Percentiles rank a stretch among this genome's conserved stretches.
Evolutionary conservation across 2,329 filamentous ascomycete genomes (phyloP).

Genomic region (Cladosporium sp.): DNA sequence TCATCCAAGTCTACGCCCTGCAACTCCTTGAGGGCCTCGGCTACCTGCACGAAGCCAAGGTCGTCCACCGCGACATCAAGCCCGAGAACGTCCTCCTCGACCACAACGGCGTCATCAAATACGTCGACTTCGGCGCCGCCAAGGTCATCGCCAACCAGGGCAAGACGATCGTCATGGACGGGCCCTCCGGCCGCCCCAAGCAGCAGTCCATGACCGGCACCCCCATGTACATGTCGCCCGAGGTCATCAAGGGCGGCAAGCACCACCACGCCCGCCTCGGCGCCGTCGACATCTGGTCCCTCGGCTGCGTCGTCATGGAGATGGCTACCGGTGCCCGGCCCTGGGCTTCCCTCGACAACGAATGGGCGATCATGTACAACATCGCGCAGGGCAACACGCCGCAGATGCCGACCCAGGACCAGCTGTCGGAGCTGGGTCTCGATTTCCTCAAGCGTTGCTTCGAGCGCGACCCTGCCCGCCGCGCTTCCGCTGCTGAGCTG

Average conservation of each 20-base stretch:
- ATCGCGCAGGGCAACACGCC: conserved; percentile 95
- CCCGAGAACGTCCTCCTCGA: conserved; percentile 95
- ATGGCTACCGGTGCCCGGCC: conserved; percentile 94
- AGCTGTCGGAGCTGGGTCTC: conserved; percentile 75
- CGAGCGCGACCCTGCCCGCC: conserved; percentile 68
- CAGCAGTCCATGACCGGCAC: conserved; percentile 96
- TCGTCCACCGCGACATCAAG: conserved; percentile 96
- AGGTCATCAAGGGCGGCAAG: conserved; percentile 92
- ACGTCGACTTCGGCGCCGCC: conserved; percentile 95
- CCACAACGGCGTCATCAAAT: conserved; percentile 97
- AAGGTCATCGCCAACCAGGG: conserved; percentile 95
- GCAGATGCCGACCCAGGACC: conserved; percentile 71
- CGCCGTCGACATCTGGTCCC: conserved; percentile 89
- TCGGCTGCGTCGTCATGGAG: conserved; percentile 93
- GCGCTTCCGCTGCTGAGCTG: conserved; percentile 78
- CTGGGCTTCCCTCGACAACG: conserved; percentile 94
- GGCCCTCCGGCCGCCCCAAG: conserved; percentile 29
- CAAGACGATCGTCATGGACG: conserved; percentile 65
- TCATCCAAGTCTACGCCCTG: conserved; percentile 92
- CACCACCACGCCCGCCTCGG: conserved; percentile 66
- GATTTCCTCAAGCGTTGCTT: conserved; percentile 89
- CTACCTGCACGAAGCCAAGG: conserved; percentile 85
- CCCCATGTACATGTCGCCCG: conserved; percentile 99
- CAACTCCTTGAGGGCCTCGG: conserved; percentile 90
- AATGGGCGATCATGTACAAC: conserved; percentile 99